Conservation (phyloP, 768 basidiomycete genomes). For the Cystobasidium ongulense region DNA sequence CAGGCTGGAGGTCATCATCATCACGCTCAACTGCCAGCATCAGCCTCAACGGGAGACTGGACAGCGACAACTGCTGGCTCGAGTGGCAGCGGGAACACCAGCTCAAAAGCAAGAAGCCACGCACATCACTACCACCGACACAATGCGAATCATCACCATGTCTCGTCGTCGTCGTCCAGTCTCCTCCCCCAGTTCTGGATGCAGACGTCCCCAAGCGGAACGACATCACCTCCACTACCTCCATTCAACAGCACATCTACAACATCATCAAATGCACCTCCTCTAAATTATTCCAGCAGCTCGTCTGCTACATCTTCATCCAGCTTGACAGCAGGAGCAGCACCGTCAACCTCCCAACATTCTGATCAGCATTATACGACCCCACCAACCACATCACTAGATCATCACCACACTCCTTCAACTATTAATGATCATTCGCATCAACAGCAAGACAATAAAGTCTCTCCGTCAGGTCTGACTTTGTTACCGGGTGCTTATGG, state of each 20-base stretch:
- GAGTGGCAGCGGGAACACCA: neutral
- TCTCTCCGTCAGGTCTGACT: neutral
- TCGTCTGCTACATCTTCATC: neutral
- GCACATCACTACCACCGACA: neutral
- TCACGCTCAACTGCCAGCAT: neutral
- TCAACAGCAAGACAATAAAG: neutral
- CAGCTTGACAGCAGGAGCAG: neutral
- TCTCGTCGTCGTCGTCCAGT: neutral
- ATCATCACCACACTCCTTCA: neutral
- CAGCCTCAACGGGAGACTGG: neutral
- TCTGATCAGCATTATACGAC: neutral
- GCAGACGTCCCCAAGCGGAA: neutral
- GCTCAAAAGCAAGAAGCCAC: neutral
- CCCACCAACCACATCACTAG: neutral
- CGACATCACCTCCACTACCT: neutral
- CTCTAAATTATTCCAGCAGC: neutral
- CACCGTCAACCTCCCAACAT: neutral
- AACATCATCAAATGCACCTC: neutral
- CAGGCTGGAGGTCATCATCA: neutral
- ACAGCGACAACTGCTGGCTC: neutral
- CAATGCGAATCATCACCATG: neutral
- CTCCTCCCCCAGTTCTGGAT: constrained; percentile 19
- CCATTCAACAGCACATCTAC: neutral
- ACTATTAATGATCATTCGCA: neutral
- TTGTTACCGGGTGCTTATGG: constrained; percentile 23